These are phyloP conservation scores for Myxozyma monticola DNA, from an alignment of 805 yeast species.

Conservation along the genomic window DNA sequence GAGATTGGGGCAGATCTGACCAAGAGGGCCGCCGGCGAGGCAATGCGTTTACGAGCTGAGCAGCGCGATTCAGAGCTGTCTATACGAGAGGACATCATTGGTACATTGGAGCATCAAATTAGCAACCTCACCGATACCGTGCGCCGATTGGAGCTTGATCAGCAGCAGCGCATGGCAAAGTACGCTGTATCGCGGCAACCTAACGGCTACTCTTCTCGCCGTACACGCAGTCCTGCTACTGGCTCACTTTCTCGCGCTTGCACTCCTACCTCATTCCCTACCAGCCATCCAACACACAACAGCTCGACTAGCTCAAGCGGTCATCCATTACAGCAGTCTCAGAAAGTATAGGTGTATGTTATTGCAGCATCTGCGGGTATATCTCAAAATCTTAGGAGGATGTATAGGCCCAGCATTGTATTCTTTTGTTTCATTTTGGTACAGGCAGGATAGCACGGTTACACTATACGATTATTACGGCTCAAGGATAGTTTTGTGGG, in stretches of 20 bases:
- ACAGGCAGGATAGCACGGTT: no score
- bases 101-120: slow-evolving; percentile 35
- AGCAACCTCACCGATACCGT: slow-evolving; percentile 39
- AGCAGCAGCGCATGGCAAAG: slow-evolving; percentile 23
- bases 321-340: slow-evolving; percentile 26
- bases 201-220: slow-evolving; percentile 15
- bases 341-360: no score
- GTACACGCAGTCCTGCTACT: slow-evolving; percentile 22
- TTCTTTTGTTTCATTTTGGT: no score
- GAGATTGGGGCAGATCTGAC: slow-evolving; percentile 29
- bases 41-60: slow-evolving; percentile 34
- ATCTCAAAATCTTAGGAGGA: no score
- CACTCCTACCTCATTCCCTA: slow-evolving; percentile 11
- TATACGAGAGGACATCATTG: slow-evolving; percentile 34
- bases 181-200: slow-evolving; percentile 23
- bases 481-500: no score
- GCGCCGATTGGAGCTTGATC: slow-evolving; percentile 28
- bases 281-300: background rate
- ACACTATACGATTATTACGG: no score
- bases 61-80: slow-evolving; percentile 37
- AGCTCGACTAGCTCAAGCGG: slow-evolving; percentile 8
- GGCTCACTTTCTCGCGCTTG: slow-evolving; percentile 11
- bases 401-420: no score
- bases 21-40: slow-evolving; percentile 34
- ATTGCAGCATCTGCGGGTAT: no score